Conservation (phyloP, 441 rosid genomes). For the Kokia cookei region DNA sequence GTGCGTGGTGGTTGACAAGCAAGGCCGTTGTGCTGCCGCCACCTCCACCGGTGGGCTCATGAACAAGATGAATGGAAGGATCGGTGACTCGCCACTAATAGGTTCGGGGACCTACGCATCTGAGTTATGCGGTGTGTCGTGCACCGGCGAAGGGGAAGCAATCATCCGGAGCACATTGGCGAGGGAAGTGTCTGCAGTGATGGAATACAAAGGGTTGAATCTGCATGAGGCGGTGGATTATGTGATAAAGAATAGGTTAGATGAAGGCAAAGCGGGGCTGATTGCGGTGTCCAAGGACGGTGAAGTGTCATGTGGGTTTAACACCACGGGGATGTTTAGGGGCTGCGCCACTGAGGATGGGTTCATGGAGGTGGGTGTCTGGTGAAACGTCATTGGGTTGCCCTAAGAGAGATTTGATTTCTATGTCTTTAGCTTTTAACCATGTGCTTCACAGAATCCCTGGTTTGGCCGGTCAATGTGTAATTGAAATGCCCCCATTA, state of each 20-base stretch:
- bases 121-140: slow-evolving; percentile 75
- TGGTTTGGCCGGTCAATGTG: neutral
- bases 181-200: slow-evolving; percentile 85
- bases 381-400: slow-evolving; percentile 26
- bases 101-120: slow-evolving; percentile 91
- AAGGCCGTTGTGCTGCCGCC: slow-evolving; percentile 86
- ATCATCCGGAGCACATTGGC: slow-evolving; percentile 81
- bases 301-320: slow-evolving; percentile 64
- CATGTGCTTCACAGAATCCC: neutral
- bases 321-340: slow-evolving; percentile 58
- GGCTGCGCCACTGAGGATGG: slow-evolving; percentile 65
- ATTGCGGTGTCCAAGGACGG: slow-evolving; percentile 55
- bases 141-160: slow-evolving; percentile 97
- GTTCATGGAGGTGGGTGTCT: slow-evolving; percentile 56
- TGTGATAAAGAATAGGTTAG: slow-evolving; percentile 66
- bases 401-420: neutral
- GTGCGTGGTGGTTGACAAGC: slow-evolving; percentile 76
- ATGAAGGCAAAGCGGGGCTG: slow-evolving; percentile 74
- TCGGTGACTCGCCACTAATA: slow-evolving; percentile 89
- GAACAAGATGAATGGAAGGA: slow-evolving; percentile 84
- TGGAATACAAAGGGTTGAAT: slow-evolving; percentile 84
- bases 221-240: slow-evolving; percentile 76
- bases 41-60: slow-evolving; percentile 93
- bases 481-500: slow-evolving; percentile 4
- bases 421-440: neutral